Percentiles rank a stretch among this genome's conserved stretches.
Conservation (phyloP, 2,329 filamentous ascomycete species). For the Aspergillus sp. region DNA sequence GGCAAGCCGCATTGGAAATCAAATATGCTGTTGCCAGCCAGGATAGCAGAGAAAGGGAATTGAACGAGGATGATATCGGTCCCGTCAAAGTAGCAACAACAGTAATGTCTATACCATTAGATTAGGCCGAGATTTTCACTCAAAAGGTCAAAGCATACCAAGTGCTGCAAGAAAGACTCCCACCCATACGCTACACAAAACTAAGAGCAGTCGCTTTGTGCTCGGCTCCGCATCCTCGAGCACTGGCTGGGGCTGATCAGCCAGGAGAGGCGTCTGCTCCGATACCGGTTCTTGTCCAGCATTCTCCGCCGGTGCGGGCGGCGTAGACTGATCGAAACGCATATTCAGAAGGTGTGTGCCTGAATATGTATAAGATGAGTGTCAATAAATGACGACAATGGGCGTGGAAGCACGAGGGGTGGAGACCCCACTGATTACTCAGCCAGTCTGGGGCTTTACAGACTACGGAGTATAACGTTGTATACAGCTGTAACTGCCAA, state of each 20-base stretch:
- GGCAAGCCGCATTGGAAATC: conserved; percentile 82
- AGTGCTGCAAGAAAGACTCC: conserved; percentile 58
- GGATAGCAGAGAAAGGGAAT: conserved; percentile 75
- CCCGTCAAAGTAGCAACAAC: conserved; percentile 83
- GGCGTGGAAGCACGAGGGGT: not conserved
- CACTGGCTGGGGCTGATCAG: conserved; percentile 16
- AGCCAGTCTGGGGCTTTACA: not conserved
- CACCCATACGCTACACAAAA: conserved; percentile 53
- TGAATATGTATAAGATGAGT: not conserved
- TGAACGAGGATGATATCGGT: conserved; percentile 80
- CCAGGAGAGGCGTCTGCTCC: conserved; percentile 35
- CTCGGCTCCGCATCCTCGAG: conserved; percentile 44
- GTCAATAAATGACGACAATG: too few species aligned
- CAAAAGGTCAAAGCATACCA: conserved; percentile 33
- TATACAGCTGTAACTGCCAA: too few species aligned
- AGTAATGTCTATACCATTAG: conserved; percentile 60
- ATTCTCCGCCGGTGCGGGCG: conserved; percentile 3
- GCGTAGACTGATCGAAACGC: conserved; percentile 8
- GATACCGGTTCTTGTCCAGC: conserved; percentile 16
- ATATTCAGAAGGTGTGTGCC: conserved; percentile 3
- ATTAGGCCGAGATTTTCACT: not conserved
- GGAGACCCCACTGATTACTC: conserved; percentile 7
- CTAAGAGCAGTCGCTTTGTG: conserved; percentile 48
- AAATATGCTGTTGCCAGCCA: conserved; percentile 89
- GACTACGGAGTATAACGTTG: too few species aligned